Evolutionary conservation across 2,329 filamentous ascomycete genomes (phyloP).

Genomic region (Grosmannia huntii): DNA sequence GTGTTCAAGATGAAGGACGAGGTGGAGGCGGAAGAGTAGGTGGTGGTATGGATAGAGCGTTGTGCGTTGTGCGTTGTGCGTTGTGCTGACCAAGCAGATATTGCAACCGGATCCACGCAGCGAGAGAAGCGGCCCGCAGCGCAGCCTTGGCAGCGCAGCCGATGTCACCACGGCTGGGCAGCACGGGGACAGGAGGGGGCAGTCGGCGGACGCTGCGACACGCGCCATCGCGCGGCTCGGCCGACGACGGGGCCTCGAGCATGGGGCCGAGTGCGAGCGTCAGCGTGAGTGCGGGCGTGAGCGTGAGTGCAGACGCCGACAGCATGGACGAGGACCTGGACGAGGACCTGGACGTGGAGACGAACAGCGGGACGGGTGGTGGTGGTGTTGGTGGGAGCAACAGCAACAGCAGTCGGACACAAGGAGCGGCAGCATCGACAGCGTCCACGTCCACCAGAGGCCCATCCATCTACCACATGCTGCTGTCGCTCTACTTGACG

Average conservation of each 20-base stretch:
- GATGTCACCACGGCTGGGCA: background rate
- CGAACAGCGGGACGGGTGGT: background rate
- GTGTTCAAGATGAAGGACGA: slow-evolving; percentile 88
- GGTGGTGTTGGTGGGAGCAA: background rate
- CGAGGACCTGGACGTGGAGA: background rate
- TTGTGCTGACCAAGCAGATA: slow-evolving; percentile 40
- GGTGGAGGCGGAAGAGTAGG: slow-evolving; percentile 81
- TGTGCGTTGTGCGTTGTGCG: slow-evolving; percentile 1
- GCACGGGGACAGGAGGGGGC: background rate
- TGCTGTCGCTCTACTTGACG: slow-evolving; percentile 78
- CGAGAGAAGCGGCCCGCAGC: slow-evolving; percentile 28
- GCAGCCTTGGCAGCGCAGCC: background rate
- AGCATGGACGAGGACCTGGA: background rate
- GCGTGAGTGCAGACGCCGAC: background rate
- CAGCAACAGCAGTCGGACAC: background rate
- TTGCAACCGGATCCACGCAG: slow-evolving; percentile 73
- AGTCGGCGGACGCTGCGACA: background rate
- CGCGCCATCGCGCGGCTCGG: background rate
- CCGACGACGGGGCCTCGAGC: slow-evolving; percentile 10
- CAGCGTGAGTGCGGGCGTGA: background rate
- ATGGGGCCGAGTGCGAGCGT: slow-evolving; percentile 6
- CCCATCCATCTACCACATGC: slow-evolving; percentile 79
- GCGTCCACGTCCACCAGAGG: slow-evolving; percentile 18
- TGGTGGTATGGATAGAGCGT: background rate
- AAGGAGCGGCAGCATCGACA: slow-evolving; percentile 13